Base-by-base conservation (phyloP, 805 yeast genomes). In the Yamadazyma phyllophila region DNA sequence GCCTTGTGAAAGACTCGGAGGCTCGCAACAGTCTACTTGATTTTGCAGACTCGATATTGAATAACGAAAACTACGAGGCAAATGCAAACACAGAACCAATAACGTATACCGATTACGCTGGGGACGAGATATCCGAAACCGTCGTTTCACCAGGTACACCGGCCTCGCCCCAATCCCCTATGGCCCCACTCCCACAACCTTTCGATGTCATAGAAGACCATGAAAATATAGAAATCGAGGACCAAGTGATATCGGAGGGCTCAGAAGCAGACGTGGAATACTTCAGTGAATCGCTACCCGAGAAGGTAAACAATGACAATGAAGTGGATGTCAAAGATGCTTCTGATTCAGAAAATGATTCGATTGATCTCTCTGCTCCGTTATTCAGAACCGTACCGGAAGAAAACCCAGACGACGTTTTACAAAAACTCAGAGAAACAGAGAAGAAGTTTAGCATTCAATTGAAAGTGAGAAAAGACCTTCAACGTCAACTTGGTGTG, bases 391-490 rank as follows among this genome's bases (percentile, higher is more conserved):
- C 69, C 1, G 49, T 66, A 5, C 40, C 53, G 35, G 53, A 51
- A 15, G 68, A 65, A 48, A 51, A 52, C 11, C 66, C 67, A 10
- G 57, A 60, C 40, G 53, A 37, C 0, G 53, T 54, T 2, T 46
- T 65, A 14, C 35, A 43, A 12, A 51, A 58, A 29, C 54, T 64
- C 24, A 52, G 48, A 42, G 60, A 55, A 26, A 56, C 58, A 1
- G 68, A 63, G 41, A 38, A 43, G 9, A 64, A 56, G 41, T 65
- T 50, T 41, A 50, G 62, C 26, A 49, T 65, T 10, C 53, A 54
- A 29, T 49, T 65, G 20, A 50, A 48, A n/a, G 54, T 55, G 1
- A 57, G 58, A 27, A 48, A 49, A 12, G 55, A 52, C 3, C 44
- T 62, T 26, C 63, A 61, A 43, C 9, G 39, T 12, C 33, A 41